Percentiles rank a stretch among this genome's conserved stretches.
phyloP scores from a whole-genome alignment of 768 basidiomycete species.

The Mycena galopus region DNA sequence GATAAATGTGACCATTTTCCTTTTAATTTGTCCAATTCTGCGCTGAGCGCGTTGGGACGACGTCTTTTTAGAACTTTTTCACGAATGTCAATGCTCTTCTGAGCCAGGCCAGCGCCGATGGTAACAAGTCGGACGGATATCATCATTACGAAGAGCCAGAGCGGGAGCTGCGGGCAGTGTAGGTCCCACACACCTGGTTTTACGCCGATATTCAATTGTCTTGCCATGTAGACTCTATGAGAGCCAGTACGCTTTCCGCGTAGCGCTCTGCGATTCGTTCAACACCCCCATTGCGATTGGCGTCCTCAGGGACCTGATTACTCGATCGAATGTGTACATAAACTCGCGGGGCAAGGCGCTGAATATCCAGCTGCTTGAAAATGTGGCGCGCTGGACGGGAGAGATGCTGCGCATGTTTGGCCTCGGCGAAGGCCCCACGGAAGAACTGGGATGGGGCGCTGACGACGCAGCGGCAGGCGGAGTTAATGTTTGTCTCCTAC shows the following conservation, averaged over 20 bases:
- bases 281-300: slow-evolving; percentile 91
- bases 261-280: slow-evolving; percentile 95
- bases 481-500: slow-evolving; percentile 62
- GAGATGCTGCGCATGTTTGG: slow-evolving; percentile 85
- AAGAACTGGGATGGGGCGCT: slow-evolving; percentile 90
- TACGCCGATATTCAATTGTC: slow-evolving; percentile 11
- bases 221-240: slow-evolving; percentile 71
- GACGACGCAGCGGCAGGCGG: slow-evolving; percentile 58
- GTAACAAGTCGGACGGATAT: slow-evolving; percentile 65
- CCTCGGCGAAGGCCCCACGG: slow-evolving; percentile 74
- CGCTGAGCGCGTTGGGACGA: slow-evolving; percentile 15
- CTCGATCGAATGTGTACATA: slow-evolving; percentile 90
- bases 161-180: slow-evolving; percentile 76
- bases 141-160: slow-evolving; percentile 80
- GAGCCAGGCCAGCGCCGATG: slow-evolving; percentile 63
- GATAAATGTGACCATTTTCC: slow-evolving; percentile 76
- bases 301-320: slow-evolving; percentile 84
- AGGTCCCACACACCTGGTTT: slow-evolving; percentile 36
- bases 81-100: slow-evolving; percentile 86
- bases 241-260: slow-evolving; percentile 83
- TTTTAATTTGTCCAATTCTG: slow-evolving; percentile 19
- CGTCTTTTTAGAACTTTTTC: slow-evolving; percentile 89
- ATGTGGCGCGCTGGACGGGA: slow-evolving; percentile 76
- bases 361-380: slow-evolving; percentile 74
- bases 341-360: slow-evolving; percentile 69